Conservation (phyloP, 106 monocot species). For the Phalaenopsis aphrodite region DNA sequence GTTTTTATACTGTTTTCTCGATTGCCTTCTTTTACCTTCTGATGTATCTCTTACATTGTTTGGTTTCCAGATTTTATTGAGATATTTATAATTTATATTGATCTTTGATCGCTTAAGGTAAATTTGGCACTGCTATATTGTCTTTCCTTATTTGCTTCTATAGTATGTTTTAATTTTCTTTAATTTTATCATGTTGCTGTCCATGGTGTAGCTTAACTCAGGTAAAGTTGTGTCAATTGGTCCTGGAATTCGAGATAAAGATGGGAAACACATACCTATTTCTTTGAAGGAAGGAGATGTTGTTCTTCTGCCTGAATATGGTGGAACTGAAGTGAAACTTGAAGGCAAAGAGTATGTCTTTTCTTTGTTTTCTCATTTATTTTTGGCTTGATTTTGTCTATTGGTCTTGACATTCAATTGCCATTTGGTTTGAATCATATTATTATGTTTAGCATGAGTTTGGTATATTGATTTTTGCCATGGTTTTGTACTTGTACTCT, state of each 20-base stretch:
- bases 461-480: not conserved
- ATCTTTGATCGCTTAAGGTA: no score
- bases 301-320: constrained; percentile 94
- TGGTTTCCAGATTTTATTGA: no score
- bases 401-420: not conserved
- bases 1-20: no score
- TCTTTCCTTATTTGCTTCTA: no score
- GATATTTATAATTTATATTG: no score
- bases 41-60: no score
- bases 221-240: constrained; percentile 86
- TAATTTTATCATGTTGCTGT: not conserved
- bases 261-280: constrained; percentile 66
- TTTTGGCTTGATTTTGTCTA: not conserved
- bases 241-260: constrained; percentile 56
- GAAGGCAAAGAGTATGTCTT: constrained; percentile 71
- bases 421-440: not conserved
- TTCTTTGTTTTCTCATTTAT: not conserved
- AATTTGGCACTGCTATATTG: no score
- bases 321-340: constrained; percentile 92
- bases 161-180: no score
- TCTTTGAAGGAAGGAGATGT: constrained; percentile 73
- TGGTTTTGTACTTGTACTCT: not conserved
- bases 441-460: not conserved
- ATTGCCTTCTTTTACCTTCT: no score
- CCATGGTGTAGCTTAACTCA: constrained; percentile 52